Evolutionary conservation across 768 basidiomycete species (phyloP), one percentile per base, ranked within the genome.

Genomic region (Podaxis mareebaensis): DNA sequence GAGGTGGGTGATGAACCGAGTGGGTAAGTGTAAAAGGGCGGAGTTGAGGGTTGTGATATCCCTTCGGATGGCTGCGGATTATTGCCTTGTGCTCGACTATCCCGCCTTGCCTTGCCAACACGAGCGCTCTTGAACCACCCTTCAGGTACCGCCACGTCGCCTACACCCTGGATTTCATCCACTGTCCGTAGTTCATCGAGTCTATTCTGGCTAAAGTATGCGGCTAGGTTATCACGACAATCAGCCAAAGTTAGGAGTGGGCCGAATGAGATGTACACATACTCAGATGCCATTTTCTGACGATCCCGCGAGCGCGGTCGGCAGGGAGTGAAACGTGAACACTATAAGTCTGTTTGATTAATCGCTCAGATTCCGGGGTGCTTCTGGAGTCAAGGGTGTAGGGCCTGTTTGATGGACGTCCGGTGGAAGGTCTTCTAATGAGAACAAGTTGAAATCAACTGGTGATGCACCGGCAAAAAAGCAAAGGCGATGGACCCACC

Each of bases 261-360:
- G 52, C 58, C 8, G 56, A 53, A 40, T 60, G 22, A 39, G 38
- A 66, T 58, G 64, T 52, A 56, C 58, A 75, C 89, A 71, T 70
- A 92, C 92, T 93, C 33, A 93, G 79, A 69, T 93, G 92, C 92
- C 92, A 93, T 70, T 93, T 93, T 58, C 89, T 83, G 58, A 86
- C 76, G 58, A 81, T 75, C 44, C 79, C 82, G 65, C 76, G 76
- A 42, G 77, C 68, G 26, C 87, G 84, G 58, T 87, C 84, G 39
- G 73, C 71, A 7, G 86, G 81, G 22, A 88, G 82, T 28, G 86
- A 84, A 56, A 92, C 89, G 68, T 85, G 87, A 44, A 92, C 91
- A 51, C 90, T 92, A 69, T 92, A 93, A 0, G 92, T 93, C 71
- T 93, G 91, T 72, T 93, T 93, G 67, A 93, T 85, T 20, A 93